These are phyloP conservation scores for Helicostylum pulchrum DNA, from an alignment of 192 early-diverging fungal species.

Conservation along the genomic window DNA sequence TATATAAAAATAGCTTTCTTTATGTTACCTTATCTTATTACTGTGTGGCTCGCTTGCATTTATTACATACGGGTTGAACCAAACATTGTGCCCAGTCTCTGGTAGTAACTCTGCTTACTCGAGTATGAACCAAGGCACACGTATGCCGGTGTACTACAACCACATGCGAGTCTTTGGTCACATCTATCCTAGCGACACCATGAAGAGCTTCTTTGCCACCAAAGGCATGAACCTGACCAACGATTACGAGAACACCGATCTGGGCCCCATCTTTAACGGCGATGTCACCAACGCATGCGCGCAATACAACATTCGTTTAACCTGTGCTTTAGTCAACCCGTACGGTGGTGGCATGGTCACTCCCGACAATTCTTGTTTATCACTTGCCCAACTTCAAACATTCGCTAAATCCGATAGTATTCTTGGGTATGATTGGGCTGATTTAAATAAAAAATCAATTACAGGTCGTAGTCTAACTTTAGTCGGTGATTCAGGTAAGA, in stretches of 20 bases:
- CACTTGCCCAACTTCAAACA: conserved; percentile 14
- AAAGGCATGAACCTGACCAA: conserved; percentile 24
- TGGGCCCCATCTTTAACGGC: conserved; percentile 35
- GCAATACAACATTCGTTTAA: neutral
- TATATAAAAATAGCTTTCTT: conserved; percentile 19
- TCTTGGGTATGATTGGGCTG: conserved; percentile 34
- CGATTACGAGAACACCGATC: conserved; percentile 31
- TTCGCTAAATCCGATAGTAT: neutral
- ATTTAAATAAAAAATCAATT: conserved; percentile 19
- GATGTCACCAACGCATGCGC: conserved; percentile 20
- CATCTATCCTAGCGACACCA: conserved; percentile 22
- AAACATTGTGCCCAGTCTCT: conserved; percentile 30
- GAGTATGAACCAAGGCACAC: conserved; percentile 8
- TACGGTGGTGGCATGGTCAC: conserved; percentile 26
- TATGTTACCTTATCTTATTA: conserved; percentile 38
- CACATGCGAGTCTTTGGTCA: conserved; percentile 35
- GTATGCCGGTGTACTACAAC: conserved; percentile 17
- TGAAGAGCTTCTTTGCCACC: conserved; percentile 23
- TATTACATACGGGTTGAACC: conserved; percentile 44
- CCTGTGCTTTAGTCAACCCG: conserved; percentile 20
- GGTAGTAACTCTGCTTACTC: conserved; percentile 22
- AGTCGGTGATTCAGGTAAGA: conserved; percentile 28
- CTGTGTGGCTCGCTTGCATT: conserved; percentile 37
- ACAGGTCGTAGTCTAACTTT: conserved; percentile 17
- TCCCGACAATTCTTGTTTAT: conserved; percentile 23